Percentiles rank a stretch among this genome's conserved stretches.
phyloP scores from a whole-genome alignment of 129 eudicot genomes.

The Oenanthe sinensis region DNA sequence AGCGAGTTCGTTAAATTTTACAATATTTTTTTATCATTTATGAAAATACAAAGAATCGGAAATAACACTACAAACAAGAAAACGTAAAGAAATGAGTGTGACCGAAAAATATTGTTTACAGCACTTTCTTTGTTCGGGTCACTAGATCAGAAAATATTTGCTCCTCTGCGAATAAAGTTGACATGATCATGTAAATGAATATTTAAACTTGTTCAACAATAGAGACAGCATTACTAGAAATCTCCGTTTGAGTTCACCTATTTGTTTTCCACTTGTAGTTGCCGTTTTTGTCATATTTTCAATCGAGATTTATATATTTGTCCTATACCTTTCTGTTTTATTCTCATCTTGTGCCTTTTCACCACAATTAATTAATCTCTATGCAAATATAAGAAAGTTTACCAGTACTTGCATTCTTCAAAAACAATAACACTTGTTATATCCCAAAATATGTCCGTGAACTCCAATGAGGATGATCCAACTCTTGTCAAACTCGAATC shows the following conservation, averaged over 20 bases:
- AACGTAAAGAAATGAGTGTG: too few species aligned
- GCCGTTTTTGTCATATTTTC: constrained; percentile 63
- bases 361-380: background rate
- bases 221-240: constrained; percentile 4
- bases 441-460: constrained; percentile 11
- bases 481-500: constrained; percentile 35
- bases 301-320: constrained; percentile 50
- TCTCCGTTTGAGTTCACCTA: constrained; percentile 21
- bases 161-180: too few species aligned
- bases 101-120: too few species aligned
- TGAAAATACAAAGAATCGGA: too few species aligned
- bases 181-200: too few species aligned
- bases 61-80: too few species aligned
- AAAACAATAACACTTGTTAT: background rate
- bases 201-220: constrained; percentile 15
- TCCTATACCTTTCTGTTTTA: constrained; percentile 16
- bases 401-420: background rate
- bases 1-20: too few species aligned
- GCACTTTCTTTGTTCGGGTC: too few species aligned
- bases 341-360: constrained; percentile 17
- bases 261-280: constrained; percentile 8
- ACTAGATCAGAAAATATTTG: too few species aligned
- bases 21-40: too few species aligned
- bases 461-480: constrained; percentile 27
- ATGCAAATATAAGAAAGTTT: background rate